Conservation (phyloP, 371 early-diverging fungal species). For the Zychaea mexicana region DNA sequence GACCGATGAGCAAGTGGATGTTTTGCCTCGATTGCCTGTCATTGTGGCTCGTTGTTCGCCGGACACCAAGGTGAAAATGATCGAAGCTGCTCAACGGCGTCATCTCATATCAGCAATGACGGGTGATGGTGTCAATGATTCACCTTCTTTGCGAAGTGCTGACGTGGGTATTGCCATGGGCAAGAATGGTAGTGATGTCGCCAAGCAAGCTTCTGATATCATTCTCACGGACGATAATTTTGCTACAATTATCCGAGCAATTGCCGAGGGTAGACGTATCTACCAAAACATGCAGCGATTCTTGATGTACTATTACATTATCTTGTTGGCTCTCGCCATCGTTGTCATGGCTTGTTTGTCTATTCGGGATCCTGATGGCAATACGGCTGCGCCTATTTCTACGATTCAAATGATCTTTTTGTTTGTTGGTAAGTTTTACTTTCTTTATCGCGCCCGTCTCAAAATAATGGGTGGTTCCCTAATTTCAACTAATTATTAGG, state of each 20-base stretch:
- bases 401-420: conserved; percentile 89
- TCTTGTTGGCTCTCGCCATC: conserved; percentile 81
- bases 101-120: conserved; percentile 76
- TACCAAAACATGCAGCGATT: conserved; percentile 94
- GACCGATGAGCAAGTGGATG: conserved; percentile 79
- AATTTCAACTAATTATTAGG: conserved; percentile 84
- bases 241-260: conserved; percentile 82
- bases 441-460: too few species aligned
- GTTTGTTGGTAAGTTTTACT: conserved; percentile 81
- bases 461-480: conserved; percentile 33
- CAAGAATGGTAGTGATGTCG: conserved; percentile 87
- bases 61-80: conserved; percentile 97
- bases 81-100: conserved; percentile 88
- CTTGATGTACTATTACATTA: conserved; percentile 85
- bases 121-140: conserved; percentile 90
- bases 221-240: conserved; percentile 90
- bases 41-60: conserved; percentile 96
- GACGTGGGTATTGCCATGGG: conserved; percentile 96
- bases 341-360: conserved; percentile 73
- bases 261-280: conserved; percentile 86
- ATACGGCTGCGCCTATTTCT: conserved; percentile 74
- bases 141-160: conserved; percentile 89
- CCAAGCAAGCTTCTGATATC: conserved; percentile 92
- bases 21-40: conserved; percentile 77
- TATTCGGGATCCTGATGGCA: conserved; percentile 59